Evolutionary conservation across 257 asterid genomes (phyloP).

Genomic region (Solanum chmielewskii): DNA sequence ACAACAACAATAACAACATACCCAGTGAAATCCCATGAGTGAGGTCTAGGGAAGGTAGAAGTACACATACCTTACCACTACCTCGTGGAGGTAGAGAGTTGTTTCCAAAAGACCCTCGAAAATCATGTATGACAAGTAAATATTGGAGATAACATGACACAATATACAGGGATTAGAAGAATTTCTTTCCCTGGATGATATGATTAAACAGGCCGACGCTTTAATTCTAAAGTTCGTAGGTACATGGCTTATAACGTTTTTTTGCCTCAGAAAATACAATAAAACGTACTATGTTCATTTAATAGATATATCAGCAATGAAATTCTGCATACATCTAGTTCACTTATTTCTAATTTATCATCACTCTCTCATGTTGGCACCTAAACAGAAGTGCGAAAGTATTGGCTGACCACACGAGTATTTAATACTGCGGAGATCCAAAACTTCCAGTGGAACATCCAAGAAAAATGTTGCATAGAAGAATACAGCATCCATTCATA

Average conservation of each 20-base stretch:
- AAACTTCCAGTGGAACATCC: background rate
- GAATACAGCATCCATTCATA: background rate
- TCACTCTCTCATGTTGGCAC: background rate
- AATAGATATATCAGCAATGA: background rate
- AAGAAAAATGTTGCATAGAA: background rate
- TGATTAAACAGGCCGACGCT: background rate
- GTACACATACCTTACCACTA: background rate
- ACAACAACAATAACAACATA: background rate
- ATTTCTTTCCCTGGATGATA: background rate
- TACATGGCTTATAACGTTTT: background rate
- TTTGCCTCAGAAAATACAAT: background rate
- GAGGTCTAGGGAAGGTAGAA: background rate
- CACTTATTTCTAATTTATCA: background rate
- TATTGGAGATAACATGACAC: background rate
- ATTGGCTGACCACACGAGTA: background rate
- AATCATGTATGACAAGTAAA: background rate
- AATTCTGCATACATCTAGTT: background rate
- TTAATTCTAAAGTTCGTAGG: background rate
- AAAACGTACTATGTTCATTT: background rate
- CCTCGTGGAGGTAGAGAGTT: background rate
- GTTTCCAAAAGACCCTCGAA: background rate
- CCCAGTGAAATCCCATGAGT: background rate
- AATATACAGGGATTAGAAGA: background rate
- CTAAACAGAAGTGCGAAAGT: background rate
- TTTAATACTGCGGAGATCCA: background rate